Evolutionary conservation across 2,329 filamentous ascomycete genomes (phyloP), one percentile per base, ranked within the genome.

Genomic region (Fusarium continuum): DNA sequence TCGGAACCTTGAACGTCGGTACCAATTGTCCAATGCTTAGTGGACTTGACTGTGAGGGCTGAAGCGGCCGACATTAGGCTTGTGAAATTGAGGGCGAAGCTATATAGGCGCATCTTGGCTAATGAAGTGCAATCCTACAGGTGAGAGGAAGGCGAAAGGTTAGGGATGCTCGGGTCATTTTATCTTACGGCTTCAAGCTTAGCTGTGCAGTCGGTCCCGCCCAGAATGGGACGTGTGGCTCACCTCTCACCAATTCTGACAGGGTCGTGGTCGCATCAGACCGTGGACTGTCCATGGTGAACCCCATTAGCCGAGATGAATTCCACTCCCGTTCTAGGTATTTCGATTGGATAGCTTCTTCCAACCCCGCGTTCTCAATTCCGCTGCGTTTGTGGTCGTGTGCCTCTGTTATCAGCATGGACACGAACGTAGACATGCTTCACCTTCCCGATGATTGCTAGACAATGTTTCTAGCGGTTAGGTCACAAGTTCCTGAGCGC

Each of bases 1-100:
- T 65, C 26, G 1, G 62, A 56, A 4, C 62, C 62, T 31, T 65
- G 41, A 1, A 65, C 39, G 14, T 65, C 62, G 9, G 62, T 65
- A 4, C 57, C 62, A 1, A 65, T n/a, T 4, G 32, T 63, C 62
- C 62, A 65, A 1, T 58, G 48, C 3, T 45, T 47, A 5, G 40
- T 55, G 19, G 62, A 65, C 5, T 65, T 65, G 5, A 66, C 7
- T 4, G 23, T 48, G 4, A 63, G 8, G 6, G 57, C 44, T 14
- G 57, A 45, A 8, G 31, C 35, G 4, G 32, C 29, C 14, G 34
- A 39, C 56, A 60, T 60, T 6, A 60, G 23, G 32, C 28, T 28
- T 11, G 46, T 6, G 0, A 58, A 8, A 1, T 9, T 2, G 22
- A 31, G 3, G 6, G 40, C n/a, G 8, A 60, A 23, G 6, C 34